Conservation (phyloP, 352 stramenopile genomes). For the Pythium aristosporum region DNA sequence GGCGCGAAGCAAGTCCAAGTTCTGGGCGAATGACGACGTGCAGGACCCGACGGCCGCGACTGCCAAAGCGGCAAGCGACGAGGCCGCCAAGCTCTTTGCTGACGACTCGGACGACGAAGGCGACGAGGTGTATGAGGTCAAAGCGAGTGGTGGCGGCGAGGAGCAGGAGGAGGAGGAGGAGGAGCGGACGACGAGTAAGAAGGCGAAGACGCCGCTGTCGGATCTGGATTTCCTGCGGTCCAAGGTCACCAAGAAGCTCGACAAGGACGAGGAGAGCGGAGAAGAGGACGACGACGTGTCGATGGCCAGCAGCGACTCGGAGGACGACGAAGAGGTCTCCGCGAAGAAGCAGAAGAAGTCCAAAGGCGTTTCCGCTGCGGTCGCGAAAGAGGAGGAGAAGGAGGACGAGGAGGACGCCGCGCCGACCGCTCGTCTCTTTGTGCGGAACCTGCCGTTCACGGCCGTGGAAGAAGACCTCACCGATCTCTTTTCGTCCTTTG, state of each 20-base stretch:
- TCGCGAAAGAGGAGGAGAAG: conserved; percentile 10
- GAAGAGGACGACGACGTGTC: conserved; percentile 34
- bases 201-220: conserved; percentile 46
- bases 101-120: conserved; percentile 42
- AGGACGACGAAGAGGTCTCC: conserved; percentile 43
- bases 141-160: conserved; percentile 33
- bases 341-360: conserved; percentile 29
- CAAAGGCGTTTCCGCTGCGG: conserved; percentile 1
- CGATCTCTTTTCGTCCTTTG: conserved; percentile 89
- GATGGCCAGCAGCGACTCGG: conserved; percentile 25
- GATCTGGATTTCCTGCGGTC: conserved; percentile 94
- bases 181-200: not conserved
- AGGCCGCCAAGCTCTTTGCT: conserved; percentile 26
- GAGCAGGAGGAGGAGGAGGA: conserved; percentile 40
- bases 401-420: conserved; percentile 34
- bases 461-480: conserved; percentile 95
- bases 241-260: conserved; percentile 87
- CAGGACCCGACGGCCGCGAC: conserved; percentile 38
- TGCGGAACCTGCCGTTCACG: conserved; percentile 97
- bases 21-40: conserved; percentile 91
- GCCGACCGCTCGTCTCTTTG: conserved; percentile 91
- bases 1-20: conserved; percentile 83
- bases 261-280: conserved; percentile 44
- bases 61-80: conserved; percentile 17
- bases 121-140: conserved; percentile 89